These are phyloP conservation scores for Leccinellum rugosiceps DNA, from an alignment of 768 basidiomycete species.

Conservation along the genomic window DNA sequence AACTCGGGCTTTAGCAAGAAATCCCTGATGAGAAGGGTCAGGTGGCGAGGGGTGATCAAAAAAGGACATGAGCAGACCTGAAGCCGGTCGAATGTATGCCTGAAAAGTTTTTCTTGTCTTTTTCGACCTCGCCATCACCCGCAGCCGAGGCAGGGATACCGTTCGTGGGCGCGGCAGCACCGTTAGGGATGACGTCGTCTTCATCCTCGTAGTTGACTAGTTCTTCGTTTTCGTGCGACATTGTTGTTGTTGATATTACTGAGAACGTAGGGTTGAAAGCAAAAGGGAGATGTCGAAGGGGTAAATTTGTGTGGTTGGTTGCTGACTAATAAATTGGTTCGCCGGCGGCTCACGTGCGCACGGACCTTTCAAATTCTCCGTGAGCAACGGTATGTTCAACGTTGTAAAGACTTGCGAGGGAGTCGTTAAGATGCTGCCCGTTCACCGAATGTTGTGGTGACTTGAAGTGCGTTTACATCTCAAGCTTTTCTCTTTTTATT, in stretches of 20 bases:
- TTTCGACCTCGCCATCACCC: conserved; percentile 55
- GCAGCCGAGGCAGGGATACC: conserved; percentile 47
- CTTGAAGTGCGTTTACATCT: neutral
- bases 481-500: conserved; percentile 1
- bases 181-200: conserved; percentile 70
- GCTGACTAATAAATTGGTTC: conserved; percentile 26
- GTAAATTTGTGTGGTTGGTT: conserved; percentile 21
- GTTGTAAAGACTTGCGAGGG: neutral
- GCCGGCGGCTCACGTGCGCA: conserved; percentile 18
- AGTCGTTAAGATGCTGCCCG: conserved; percentile 2
- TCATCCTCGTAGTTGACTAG: conserved; percentile 95
- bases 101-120: conserved; percentile 97
- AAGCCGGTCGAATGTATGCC: conserved; percentile 99
- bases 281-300: conserved; percentile 20
- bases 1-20: conserved; percentile 98
- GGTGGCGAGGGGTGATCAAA: neutral
- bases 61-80: conserved; percentile 53
- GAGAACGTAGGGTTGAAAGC: conserved; percentile 26
- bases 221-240: conserved; percentile 87
- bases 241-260: conserved; percentile 35
- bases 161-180: conserved; percentile 44
- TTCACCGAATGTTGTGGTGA: conserved; percentile 5
- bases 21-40: conserved; percentile 54
- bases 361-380: conserved; percentile 19
- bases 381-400: neutral